Base-by-base conservation (phyloP, 768 basidiomycete genomes). In the Amanita thiersii region DNA sequence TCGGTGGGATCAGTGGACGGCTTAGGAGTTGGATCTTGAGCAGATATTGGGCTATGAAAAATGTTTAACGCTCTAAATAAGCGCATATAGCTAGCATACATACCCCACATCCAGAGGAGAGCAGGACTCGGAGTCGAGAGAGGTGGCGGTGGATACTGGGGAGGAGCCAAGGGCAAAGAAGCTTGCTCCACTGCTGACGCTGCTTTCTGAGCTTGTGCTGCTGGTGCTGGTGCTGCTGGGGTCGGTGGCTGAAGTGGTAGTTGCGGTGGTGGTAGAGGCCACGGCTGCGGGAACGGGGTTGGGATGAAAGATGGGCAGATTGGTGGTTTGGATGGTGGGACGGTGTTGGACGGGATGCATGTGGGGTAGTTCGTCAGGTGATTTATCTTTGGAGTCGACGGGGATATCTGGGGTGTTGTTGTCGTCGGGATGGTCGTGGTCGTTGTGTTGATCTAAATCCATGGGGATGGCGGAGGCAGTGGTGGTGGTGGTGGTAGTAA, bases 321-420 rank as follows among this genome's bases (percentile, higher is more conserved):
- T 24, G n/a, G 24, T 18, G 11, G 42, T 43, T 25, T 43, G 39
- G 42, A 47, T 36, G 14, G 37, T 47, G 4, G 55, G 54, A 21
- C 67, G 64, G 24, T 63, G 64, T 4, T 60, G 55, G 19, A 73
- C 64, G 15, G 73, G 73, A 53, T 80, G 78, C 78, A 80, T 80
- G 54, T 77, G 72, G n/a, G n/a, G n/a, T 40, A 56, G 56, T 39
- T 58, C 57, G 15, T 52, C 54, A 30, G 66, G 60, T 36, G 53
- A 45, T 5, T 56, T 36, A 19, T 52, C 53, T 41, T 63, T 54
- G 25, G 61, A 54, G 28, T 60, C 51, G 12, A 47, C 50, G 12
- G 49, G 53, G 24, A 58, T 51, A 7, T 49, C 8, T 5, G 31
- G 30, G 30, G 44, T 2, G 15, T 51, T 47, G 32, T 34, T 43